phyloP scores from a whole-genome alignment of 345 rosid genomes.

The Euclidium syriacum region DNA sequence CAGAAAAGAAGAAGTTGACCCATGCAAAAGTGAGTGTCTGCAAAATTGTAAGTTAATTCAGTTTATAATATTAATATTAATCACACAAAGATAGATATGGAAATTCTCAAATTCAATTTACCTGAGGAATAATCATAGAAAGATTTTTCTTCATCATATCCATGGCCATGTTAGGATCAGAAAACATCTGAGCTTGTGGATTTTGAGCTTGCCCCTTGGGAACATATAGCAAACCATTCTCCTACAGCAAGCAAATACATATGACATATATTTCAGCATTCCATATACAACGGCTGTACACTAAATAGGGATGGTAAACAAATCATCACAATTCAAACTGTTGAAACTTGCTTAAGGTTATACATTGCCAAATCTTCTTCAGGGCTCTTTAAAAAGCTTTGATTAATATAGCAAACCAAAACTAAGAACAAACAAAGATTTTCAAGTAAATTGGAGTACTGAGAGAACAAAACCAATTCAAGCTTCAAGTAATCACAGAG shows the following conservation, averaged over 20 bases:
- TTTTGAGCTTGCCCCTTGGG: slow-evolving; percentile 81
- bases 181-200: slow-evolving; percentile 96
- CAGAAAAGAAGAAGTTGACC: slow-evolving; percentile 96
- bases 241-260: slow-evolving; percentile 43
- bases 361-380: neutral
- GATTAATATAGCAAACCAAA: neutral
- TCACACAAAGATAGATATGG: neutral
- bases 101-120: slow-evolving; percentile 11
- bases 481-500: neutral
- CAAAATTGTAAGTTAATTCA: slow-evolving; percentile 14
- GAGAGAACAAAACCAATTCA: too few relatives aligned
- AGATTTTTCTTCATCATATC: slow-evolving; percentile 99
- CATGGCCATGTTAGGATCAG: slow-evolving; percentile 99
- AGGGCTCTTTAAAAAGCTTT: neutral
- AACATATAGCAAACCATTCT: slow-evolving; percentile 82
- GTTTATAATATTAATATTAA: neutral
- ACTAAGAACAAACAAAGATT: neutral
- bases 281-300: neutral
- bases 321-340: neutral
- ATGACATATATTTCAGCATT: neutral
- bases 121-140: slow-evolving; percentile 99
- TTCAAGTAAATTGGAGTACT: neutral
- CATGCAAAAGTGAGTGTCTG: slow-evolving; percentile 88
- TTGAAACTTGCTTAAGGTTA: neutral
- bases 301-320: neutral